Evolutionary conservation across 192 early-diverging fungal genomes (phyloP), one percentile per base, ranked within the genome.

Genomic region (Phycomyces blakesleeanus): DNA sequence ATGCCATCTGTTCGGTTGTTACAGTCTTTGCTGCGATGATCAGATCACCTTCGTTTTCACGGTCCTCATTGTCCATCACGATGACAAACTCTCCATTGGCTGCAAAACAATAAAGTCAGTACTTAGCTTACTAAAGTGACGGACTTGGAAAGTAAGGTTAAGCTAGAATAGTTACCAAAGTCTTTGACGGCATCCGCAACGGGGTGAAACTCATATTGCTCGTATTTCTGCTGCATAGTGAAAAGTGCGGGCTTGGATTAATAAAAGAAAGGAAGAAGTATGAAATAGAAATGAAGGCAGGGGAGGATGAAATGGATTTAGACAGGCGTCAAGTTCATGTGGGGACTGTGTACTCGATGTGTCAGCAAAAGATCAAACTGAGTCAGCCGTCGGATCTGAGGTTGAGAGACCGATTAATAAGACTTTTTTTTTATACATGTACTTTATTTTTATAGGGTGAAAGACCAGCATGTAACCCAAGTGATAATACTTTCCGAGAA

Each of bases 31-130:
- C 97, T 0, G 97, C 93, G 69, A 97, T 94, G 61, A 99, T 93
- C 51, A 99, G 77, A 73, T 99, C 97, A 37, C 97, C 97, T 73
- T 99, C 97, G 78, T 99, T 99, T 77, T 99, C 97, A 16, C 96
- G 90, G 68, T 97, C 95, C 67, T 98, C 96, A 71, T 97, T 91
- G 78, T 99, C 97, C 64, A 97, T 91, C 3, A 91, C 97, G 20
- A 99, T 75, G 7, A 99, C 79, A 67, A 93, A 91, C 62, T 95
- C 15, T 14, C 44, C 85, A 64, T 91, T 95, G 56, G 72, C 78
- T 42, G 87, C 92, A 81, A 73, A 41, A 40, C 15, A 52, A 8
- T 27, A 39, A 51, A 6, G 34, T 42, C 40, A 24, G 15, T 44
- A n/a, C n/a, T n/a, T n/a, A n/a, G n/a, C n/a, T n/a, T n/a, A n/a